These are phyloP conservation scores for Cyathus striatus DNA, from an alignment of 768 basidiomycete genomes.

Conservation along the genomic window DNA sequence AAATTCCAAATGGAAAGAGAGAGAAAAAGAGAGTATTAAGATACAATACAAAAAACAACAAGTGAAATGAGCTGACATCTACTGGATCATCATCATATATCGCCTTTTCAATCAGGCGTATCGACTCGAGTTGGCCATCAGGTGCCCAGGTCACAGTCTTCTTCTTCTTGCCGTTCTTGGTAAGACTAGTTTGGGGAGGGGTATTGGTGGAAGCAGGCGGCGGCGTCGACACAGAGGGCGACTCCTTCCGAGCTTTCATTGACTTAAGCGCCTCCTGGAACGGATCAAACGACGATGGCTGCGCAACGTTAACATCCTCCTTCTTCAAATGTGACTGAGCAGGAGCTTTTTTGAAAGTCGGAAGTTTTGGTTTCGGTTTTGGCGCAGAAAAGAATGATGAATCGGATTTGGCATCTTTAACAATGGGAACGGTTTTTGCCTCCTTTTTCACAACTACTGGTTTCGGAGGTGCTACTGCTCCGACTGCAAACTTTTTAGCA, in stretches of 20 bases:
- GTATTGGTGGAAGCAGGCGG: conserved; percentile 35
- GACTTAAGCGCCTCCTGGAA: conserved; percentile 80
- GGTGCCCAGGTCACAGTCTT: conserved; percentile 79
- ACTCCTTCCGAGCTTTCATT: conserved; percentile 62
- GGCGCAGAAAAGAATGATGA: conserved; percentile 87
- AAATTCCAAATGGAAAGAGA: conserved; percentile 15
- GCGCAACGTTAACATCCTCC: conserved; percentile 70
- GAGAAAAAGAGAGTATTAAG: conserved; percentile 39
- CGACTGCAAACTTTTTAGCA: conserved; percentile 61
- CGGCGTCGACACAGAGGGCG: conserved; percentile 58
- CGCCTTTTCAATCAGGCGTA: conserved; percentile 80
- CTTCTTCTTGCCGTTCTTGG: conserved; percentile 54
- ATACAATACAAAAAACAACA: conserved; percentile 36
- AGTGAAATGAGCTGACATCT: conserved; percentile 62
- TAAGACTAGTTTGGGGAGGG: conserved; percentile 26
- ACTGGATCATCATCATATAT: conserved; percentile 85
- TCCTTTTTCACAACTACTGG: conserved; percentile 57
- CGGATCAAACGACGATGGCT: conserved; percentile 73
- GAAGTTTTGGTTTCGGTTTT: conserved; percentile 78
- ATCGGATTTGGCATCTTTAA: conserved; percentile 80
- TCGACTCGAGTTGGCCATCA: conserved; percentile 65
- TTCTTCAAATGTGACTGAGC: conserved; percentile 24
- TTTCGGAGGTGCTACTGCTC: conserved; percentile 34
- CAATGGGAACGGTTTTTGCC: conserved; percentile 23
- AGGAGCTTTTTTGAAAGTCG: conserved; percentile 79